Percentiles rank a stretch among this genome's conserved stretches.
Evolutionary conservation across 768 basidiomycete species (phyloP).

Genomic region (Lentinula detonsa): DNA sequence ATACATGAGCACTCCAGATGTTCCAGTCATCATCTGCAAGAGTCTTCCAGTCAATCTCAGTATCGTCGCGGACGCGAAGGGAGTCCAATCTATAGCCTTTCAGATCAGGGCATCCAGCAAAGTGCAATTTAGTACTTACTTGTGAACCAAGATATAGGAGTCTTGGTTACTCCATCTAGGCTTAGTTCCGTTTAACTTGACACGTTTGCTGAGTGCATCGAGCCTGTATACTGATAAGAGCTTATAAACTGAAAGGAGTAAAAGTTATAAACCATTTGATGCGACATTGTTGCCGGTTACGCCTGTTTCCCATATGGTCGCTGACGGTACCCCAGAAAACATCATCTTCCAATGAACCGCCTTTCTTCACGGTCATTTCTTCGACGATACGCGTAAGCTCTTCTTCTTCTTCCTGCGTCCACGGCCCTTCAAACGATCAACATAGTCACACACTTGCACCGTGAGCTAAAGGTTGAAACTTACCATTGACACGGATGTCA

Average conservation of each 20-base stretch:
- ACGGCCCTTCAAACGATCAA: constrained; percentile 39
- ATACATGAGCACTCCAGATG: constrained; percentile 73
- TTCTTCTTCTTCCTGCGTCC: constrained; percentile 79
- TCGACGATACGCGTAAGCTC: constrained; percentile 69
- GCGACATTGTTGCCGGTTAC: constrained; percentile 79
- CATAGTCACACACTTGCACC: not conserved
- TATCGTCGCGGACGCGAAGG: constrained; percentile 69
- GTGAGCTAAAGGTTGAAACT: constrained; percentile 8
- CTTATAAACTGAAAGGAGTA: not conserved
- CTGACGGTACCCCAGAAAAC: constrained; percentile 81
- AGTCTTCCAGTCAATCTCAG: constrained; percentile 81
- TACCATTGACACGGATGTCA: constrained; percentile 56
- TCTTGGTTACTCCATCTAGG: constrained; percentile 74
- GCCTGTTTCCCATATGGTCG: constrained; percentile 67
- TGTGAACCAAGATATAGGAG: constrained; percentile 76
- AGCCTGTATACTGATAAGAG: constrained; percentile 42
- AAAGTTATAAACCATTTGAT: constrained; percentile 63
- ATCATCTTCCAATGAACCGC: constrained; percentile 70
- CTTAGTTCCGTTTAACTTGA: constrained; percentile 67
- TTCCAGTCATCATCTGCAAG: constrained; percentile 75
- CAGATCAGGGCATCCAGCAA: constrained; percentile 5
- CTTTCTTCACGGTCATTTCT: constrained; percentile 66
- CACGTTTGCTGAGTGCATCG: constrained; percentile 63
- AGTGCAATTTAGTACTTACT: constrained; percentile 36
- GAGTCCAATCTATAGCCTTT: constrained; percentile 54